Evolutionary conservation across 2,329 filamentous ascomycete genomes (phyloP).

Genomic region (Colletotrichum limetticola): DNA sequence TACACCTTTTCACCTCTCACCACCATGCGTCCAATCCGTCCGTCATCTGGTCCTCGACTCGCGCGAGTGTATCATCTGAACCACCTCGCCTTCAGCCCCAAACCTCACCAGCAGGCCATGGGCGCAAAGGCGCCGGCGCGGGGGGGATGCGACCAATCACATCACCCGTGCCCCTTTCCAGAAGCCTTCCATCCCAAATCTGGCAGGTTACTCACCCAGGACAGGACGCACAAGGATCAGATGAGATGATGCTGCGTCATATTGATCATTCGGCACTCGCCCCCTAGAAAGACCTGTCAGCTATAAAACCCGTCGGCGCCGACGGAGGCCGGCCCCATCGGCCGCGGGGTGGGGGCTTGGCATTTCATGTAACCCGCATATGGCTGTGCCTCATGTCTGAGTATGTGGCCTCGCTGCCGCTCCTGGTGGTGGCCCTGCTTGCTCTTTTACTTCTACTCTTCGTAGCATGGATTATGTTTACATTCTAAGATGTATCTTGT

Average conservation of each 20-base stretch:
- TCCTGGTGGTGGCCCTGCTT: neutral
- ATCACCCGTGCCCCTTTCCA: neutral
- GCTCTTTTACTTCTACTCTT: neutral
- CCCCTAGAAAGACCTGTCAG: too few relatives aligned
- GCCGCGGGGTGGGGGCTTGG: neutral
- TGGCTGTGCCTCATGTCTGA: neutral
- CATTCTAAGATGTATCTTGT: neutral
- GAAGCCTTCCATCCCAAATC: constrained; percentile 3
- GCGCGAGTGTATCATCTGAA: constrained; percentile 26
- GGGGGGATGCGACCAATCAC: neutral
- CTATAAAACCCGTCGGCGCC: neutral
- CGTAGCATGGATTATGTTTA: neutral
- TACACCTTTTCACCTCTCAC: too few relatives aligned
- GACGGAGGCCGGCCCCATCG: neutral
- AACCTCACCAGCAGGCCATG: neutral
- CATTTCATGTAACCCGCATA: neutral
- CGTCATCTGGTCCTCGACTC: constrained; percentile 12
- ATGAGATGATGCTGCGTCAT: constrained; percentile 18
- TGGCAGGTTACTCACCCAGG: neutral
- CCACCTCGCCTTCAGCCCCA: constrained; percentile 13
- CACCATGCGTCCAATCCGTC: neutral
- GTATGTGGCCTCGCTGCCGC: neutral
- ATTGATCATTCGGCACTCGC: constrained; percentile 3
- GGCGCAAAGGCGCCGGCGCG: neutral
- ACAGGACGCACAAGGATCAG: neutral